Base-by-base conservation (phyloP, 1,284 basidiomycete species). In the Thelephora terrestris region DNA sequence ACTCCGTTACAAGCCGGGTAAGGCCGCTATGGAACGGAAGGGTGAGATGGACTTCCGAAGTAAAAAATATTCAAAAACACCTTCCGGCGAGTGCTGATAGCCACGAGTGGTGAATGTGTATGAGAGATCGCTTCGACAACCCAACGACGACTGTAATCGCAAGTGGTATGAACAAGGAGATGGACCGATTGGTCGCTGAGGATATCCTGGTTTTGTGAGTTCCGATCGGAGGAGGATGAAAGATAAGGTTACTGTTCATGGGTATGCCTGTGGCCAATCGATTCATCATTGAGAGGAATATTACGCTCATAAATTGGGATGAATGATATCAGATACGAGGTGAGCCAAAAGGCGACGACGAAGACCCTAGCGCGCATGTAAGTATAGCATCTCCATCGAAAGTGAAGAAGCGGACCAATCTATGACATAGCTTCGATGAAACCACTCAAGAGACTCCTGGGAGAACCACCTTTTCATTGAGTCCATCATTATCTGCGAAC, bases 41-140 rank as follows among this genome's bases (percentile, higher is more conserved):
- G 16, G 34, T 18, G 2, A 18, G 21, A 17, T 4, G 35, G 27
- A 49, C 25, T 23, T 36, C 17, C n/a, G 37, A 23, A 9, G n/a
- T 16, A 10, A 12, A 14, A 35, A 14, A 12, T 40, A 7, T 27
- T 38, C 18, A 27, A 42, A 53, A 63, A 42, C 57, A 79, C 78
- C 73, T 67, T 38, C 70, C 69, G 12, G 74, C 65, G 48, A 64
- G 71, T 5, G 79, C 58, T 10, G 72, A 70, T 21, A 84, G 67
- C 9, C 70, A 57, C 12, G 75, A 75, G 55, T 84, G 79, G 54
- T 83, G 79, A 16, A 79, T 64, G 39, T 75, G 68, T 14, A 75
- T 56, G 1, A 73, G 54, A 2, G 79, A 79, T 9, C 64, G 58
- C 39, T 69, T 70, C 6, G 68, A 50, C 10, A 64, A 49, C 0